phyloP scores from a whole-genome alignment of 805 yeast genomes.

The Citeromyces matritensis region DNA sequence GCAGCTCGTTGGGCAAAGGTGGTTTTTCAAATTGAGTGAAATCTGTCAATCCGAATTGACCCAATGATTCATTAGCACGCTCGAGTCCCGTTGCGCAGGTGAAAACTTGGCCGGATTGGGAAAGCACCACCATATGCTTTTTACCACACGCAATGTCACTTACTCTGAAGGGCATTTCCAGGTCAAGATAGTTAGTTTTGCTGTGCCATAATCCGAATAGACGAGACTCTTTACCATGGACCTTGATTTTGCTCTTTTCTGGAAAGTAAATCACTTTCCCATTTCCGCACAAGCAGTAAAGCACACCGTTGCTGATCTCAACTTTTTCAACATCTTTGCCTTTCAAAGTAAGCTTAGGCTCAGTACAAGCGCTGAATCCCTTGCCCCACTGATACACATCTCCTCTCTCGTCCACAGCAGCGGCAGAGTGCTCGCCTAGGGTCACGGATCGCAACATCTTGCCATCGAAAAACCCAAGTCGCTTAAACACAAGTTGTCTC shows the following conservation, averaged over 20 bases:
- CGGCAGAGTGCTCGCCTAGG: constrained; percentile 29
- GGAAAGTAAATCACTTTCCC: constrained; percentile 30
- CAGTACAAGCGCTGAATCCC: constrained; percentile 15
- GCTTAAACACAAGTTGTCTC: constrained; percentile 34
- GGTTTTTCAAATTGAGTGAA: constrained; percentile 49
- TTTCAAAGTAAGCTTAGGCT: constrained; percentile 21
- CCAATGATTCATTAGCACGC: constrained; percentile 26
- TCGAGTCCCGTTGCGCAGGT: constrained; percentile 42
- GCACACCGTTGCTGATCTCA: constrained; percentile 34
- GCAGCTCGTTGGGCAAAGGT: constrained; percentile 30
- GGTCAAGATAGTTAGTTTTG: constrained; percentile 3
- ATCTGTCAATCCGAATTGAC: constrained; percentile 76
- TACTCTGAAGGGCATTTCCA: constrained; percentile 8
- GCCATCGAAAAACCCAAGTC: constrained; percentile 52
- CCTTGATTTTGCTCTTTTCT: not conserved
- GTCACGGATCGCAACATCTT: constrained; percentile 40
- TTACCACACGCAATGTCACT: constrained; percentile 40
- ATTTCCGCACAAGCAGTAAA: constrained; percentile 29
- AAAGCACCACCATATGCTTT: constrained; percentile 51
- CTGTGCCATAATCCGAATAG: not conserved
- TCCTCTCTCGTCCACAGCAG: constrained; percentile 56
- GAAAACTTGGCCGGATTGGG: constrained; percentile 45
- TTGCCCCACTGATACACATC: constrained; percentile 62
- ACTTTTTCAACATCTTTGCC: constrained; percentile 29
- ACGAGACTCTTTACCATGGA: not conserved